Evolutionary conservation across 2,329 filamentous ascomycete species (phyloP).

Genomic region (Monilinia laxa): DNA sequence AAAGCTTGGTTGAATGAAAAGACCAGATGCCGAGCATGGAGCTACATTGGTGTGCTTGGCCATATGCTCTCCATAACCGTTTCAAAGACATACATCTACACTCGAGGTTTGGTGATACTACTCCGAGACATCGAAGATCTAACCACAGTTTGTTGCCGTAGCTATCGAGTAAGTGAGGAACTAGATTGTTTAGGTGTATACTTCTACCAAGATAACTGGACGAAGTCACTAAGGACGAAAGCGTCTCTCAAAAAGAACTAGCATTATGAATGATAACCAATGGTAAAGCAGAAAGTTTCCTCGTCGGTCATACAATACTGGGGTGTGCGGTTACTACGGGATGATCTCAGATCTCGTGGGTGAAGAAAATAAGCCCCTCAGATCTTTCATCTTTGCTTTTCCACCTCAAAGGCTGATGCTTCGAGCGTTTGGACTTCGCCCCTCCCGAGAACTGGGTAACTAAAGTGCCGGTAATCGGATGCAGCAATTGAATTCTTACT

Average conservation of each 20-base stretch:
- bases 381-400: conserved; percentile 19
- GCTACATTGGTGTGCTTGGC: conserved; percentile 17
- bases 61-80: conserved; percentile 19
- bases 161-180: conserved; percentile 3
- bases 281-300: conserved; percentile 8
- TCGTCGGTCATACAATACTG: conserved; percentile 11
- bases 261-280: conserved; percentile 10
- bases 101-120: conserved; percentile 29
- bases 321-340: neutral
- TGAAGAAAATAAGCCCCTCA: conserved; percentile 12
- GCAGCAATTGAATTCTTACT: neutral
- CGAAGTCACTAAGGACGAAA: neutral
- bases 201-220: neutral
- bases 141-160: conserved; percentile 6
- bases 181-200: neutral
- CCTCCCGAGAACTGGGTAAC: neutral
- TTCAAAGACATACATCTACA: conserved; percentile 29
- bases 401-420: conserved; percentile 18
- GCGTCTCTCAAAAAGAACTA: neutral
- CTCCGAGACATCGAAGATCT: conserved; percentile 26
- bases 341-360: conserved; percentile 6
- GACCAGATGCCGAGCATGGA: conserved; percentile 34
- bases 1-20: conserved; percentile 32
- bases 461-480: neutral
- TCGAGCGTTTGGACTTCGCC: conserved; percentile 13